phyloP scores from a whole-genome alignment of 176 grass and related monocot genomes.

The Bothriochloa decipiens region DNA sequence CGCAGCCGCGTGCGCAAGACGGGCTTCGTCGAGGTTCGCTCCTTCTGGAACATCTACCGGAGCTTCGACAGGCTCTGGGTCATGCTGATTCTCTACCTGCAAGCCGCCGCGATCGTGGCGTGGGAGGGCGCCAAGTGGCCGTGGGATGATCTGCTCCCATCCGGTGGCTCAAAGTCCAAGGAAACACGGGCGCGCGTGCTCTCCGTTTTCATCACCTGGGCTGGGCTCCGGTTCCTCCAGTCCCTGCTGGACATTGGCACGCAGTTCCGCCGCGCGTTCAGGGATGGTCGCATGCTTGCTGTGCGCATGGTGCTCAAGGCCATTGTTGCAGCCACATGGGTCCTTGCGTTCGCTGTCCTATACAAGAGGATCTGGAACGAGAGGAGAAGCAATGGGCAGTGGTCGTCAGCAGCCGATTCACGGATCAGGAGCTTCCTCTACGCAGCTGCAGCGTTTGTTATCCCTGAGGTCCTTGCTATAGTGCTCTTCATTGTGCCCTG shows the following conservation, averaged over 20 bases:
- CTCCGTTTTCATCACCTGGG: constrained; percentile 92
- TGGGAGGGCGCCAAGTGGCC: constrained; percentile 60
- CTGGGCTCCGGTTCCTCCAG: constrained; percentile 77
- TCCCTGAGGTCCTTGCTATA: constrained; percentile 72
- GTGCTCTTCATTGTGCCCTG: constrained; percentile 82
- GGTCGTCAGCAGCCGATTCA: constrained; percentile 44
- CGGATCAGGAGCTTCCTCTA: constrained; percentile 62
- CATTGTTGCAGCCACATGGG: constrained; percentile 69
- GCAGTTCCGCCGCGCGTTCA: constrained; percentile 71
- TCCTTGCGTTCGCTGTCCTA: constrained; percentile 60
- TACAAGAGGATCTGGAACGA: constrained; percentile 62
- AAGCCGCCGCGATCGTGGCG: constrained; percentile 72
- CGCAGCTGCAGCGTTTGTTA: constrained; percentile 61
- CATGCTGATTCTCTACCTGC: constrained; percentile 84
- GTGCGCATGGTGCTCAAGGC: constrained; percentile 86
- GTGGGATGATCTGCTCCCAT: constrained; percentile 52
- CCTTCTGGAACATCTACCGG: constrained; percentile 83
- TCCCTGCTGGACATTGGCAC: constrained; percentile 81
- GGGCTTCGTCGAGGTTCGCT: constrained; percentile 89
- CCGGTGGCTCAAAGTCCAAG: constrained; percentile 22
- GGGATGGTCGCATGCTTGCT: constrained; percentile 61
- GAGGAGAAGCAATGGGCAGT: constrained; percentile 42
- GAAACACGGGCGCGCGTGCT: constrained; percentile 52
- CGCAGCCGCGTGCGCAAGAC: constrained; percentile 79
- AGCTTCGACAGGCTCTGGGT: constrained; percentile 96